A percentile compares a stretch with the other conserved stretches of the same genome.
Evolutionary conservation across 2,329 filamentous ascomycete species (phyloP).

Genomic region (Pseudogymnoascus sp.): DNA sequence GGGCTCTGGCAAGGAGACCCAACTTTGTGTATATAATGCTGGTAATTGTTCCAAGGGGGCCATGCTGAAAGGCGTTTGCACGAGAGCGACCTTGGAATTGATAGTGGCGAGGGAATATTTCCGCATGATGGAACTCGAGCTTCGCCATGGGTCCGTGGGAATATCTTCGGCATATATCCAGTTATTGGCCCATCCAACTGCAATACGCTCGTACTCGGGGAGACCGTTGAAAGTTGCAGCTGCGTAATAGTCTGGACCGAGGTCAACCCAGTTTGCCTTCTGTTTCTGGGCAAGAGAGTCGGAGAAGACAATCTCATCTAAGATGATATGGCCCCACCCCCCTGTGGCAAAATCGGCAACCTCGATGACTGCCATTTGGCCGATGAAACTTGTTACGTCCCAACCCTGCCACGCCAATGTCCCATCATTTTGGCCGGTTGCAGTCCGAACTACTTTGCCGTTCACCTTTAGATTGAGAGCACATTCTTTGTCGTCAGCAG

Average conservation of each 20-base stretch:
- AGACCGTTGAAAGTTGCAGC: not conserved
- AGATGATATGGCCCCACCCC: conserved; percentile 30
- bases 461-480: not conserved
- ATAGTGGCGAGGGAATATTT: not conserved
- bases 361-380: not conserved
- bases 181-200: conserved; percentile 48
- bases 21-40: too few species aligned
- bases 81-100: not conserved
- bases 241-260: conserved; percentile 23
- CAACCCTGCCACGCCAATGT: not conserved
- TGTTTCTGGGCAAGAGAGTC: conserved; percentile 24
- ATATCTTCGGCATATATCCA: conserved; percentile 49
- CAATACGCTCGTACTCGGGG: conserved; percentile 38
- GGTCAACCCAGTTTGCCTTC: not conserved
- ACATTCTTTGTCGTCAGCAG: not conserved
- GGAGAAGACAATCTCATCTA: conserved; percentile 46
- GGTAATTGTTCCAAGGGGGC: too few species aligned
- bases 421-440: not conserved
- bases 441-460: not conserved
- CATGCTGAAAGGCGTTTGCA: not conserved
- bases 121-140: conserved; percentile 43
- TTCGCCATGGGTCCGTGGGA: conserved; percentile 46
- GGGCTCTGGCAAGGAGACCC: too few species aligned
- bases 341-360: not conserved
- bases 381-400: not conserved